Base-by-base conservation (phyloP, 768 basidiomycete genomes). In the Mycena capillaripes region DNA sequence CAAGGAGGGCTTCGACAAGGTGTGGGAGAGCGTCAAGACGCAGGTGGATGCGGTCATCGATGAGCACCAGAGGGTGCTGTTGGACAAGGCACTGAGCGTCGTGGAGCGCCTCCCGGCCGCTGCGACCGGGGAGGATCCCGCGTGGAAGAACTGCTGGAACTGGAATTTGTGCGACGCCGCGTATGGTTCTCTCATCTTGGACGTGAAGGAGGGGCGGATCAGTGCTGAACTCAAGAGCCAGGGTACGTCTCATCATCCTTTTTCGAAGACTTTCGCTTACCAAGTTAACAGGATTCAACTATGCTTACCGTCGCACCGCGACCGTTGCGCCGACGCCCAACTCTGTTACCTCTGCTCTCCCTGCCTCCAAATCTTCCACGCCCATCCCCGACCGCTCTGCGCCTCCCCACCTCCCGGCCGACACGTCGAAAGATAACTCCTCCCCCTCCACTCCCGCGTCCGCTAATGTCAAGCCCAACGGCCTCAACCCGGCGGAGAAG, bases 131-230 rank as follows among this genome's bases (percentile, higher is more conserved):
- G 97, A 99, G 80, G 97, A 98, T 76, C 91, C 93, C 4, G 92
- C 95, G 0, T 99, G 98, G 98, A 99, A 98, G 83, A 98, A 98
- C 80, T 96, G 95, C 80, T 98, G 97, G 97, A 96, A 98, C 80
- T 98, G 97, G 97, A 97, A 98, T 78, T 84, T 99, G 50, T 97
- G 97, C 74, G 98, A 99, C 76, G 97, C 97, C 8, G 95, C 96
- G 2, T 98, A 93, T 71, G 97, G 98, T 2, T 91, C 91, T 14
- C 87, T 99, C 38, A 85, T 98, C 1, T 84, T 99, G 53, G 96
- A 98, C 75, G 84, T 99, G 76, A 93, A 93, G 76, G 97, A 99
- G 70, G 97, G 97, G 9, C 87, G 97, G 58, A 90, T 99, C 55
- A 97, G 95, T 69, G 93, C 93, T 0, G 97, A 99, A 79, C 87